Evolutionary conservation across 73 alveolate species (phyloP).

Genomic region (Paramecium octaurelia): DNA sequence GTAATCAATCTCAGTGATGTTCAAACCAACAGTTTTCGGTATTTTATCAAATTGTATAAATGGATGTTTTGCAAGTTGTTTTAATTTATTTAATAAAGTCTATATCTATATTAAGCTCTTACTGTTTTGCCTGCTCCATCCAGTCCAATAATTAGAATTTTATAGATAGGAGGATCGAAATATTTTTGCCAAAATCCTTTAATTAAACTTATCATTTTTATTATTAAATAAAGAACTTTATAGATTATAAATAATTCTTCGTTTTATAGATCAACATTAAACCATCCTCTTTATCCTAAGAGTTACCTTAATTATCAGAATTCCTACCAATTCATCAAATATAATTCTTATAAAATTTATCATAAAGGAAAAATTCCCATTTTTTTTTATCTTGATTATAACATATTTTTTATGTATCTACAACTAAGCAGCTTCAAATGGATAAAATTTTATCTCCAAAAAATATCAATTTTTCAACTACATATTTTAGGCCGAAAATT

Average conservation of each 20-base stretch:
- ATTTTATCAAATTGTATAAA: slow-evolving; percentile 5
- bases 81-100: slow-evolving; percentile 1
- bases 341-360: no score
- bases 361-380: no score
- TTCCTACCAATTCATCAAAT: no score
- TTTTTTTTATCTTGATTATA: no score
- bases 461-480: no score
- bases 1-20: not conserved
- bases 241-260: not conserved
- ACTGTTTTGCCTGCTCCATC: slow-evolving; percentile 52
- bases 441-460: no score
- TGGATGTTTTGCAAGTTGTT: not conserved
- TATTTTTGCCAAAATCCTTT: not conserved
- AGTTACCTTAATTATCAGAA: not conserved
- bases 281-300: slow-evolving; percentile 50
- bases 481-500: no score
- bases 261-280: not conserved
- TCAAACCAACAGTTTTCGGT: slow-evolving; percentile 30
- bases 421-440: no score
- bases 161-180: slow-evolving; percentile 1
- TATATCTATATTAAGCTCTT: not conserved
- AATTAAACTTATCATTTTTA: not conserved
- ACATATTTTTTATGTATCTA: no score
- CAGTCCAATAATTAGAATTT: not conserved
- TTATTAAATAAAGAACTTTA: not conserved